phyloP scores from a whole-genome alignment of 768 basidiomycete species.

The Boletus pseudopeckii region DNA sequence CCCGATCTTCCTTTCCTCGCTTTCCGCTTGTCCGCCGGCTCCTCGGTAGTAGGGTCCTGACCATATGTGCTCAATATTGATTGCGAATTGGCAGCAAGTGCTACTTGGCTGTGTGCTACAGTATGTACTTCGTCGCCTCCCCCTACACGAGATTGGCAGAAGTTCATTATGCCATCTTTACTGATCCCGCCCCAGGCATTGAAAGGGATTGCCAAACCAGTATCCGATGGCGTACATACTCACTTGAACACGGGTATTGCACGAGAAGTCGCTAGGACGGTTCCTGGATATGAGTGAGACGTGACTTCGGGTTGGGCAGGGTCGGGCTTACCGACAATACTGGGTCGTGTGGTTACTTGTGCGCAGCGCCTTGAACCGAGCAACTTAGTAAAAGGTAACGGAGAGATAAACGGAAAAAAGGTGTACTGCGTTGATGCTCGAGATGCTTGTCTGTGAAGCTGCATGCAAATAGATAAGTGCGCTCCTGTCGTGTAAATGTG shows the following conservation, averaged over 20 bases:
- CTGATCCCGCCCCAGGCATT: not conserved
- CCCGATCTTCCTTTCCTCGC: constrained; percentile 4
- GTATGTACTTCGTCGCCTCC: not conserved
- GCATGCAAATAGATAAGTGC: not conserved
- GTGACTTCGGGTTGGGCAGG: not conserved
- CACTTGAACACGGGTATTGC: not conserved
- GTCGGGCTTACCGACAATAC: not conserved
- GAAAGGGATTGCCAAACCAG: constrained; percentile 8
- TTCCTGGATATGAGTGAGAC: not conserved
- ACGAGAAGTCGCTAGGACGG: not conserved
- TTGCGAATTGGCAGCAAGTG: not conserved
- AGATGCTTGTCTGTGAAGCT: not conserved
- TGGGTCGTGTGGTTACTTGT: not conserved
- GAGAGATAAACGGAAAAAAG: not conserved
- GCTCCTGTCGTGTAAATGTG: too few species aligned
- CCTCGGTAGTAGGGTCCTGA: not conserved
- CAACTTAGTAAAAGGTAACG: not conserved
- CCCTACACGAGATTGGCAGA: not conserved
- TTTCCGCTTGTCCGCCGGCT: constrained; percentile 2
- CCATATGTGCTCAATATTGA: not conserved
- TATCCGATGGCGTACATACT: not conserved
- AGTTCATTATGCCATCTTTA: not conserved
- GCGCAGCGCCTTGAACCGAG: not conserved
- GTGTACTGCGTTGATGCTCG: not conserved
- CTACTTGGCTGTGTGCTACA: not conserved